A percentile compares a stretch with the other conserved stretches of the same genome.
Conservation (phyloP, 73 alveolate genomes). For the Strombidium stylifer region DNA sequence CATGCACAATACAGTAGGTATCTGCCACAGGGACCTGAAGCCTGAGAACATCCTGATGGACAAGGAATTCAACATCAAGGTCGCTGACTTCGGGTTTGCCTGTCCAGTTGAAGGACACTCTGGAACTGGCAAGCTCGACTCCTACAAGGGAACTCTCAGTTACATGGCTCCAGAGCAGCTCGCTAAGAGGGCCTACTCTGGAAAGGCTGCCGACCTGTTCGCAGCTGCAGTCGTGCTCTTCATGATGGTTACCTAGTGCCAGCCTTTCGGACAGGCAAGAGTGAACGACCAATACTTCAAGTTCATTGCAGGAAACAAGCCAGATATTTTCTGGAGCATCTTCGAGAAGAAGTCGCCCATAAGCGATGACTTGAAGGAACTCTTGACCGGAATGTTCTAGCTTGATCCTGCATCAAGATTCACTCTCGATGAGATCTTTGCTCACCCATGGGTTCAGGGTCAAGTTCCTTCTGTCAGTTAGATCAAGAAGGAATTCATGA, state of each 20-base stretch:
- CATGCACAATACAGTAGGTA: conserved; percentile 43
- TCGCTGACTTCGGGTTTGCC: conserved; percentile 94
- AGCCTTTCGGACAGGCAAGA: conserved; percentile 66
- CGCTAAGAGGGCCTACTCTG: conserved; percentile 51
- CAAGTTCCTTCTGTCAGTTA: conserved; percentile 38
- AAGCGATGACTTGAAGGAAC: conserved; percentile 43
- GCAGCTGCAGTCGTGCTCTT: conserved; percentile 71
- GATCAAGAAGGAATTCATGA: conserved; percentile 41
- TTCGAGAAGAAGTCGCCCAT: conserved; percentile 41
- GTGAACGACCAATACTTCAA: conserved; percentile 51
- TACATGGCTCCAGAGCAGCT: conserved; percentile 75
- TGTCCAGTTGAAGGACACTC: conserved; percentile 50
- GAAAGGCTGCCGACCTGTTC: conserved; percentile 63
- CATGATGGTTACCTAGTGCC: conserved; percentile 56
- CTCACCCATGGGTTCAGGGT: conserved; percentile 69
- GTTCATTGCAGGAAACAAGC: conserved; percentile 12
- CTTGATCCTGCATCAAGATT: conserved; percentile 60
- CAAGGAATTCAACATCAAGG: conserved; percentile 78
- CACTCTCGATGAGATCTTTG: conserved; percentile 41
- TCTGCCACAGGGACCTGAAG: conserved; percentile 84
- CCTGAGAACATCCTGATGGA: conserved; percentile 92
- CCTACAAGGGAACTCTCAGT: conserved; percentile 61
- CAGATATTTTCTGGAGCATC: conserved; percentile 61
- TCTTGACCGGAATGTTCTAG: conserved; percentile 46
- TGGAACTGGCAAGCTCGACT: conserved; percentile 32